Conservation (phyloP, 441 rosid genomes). For the Erysimum cheiri region DNA sequence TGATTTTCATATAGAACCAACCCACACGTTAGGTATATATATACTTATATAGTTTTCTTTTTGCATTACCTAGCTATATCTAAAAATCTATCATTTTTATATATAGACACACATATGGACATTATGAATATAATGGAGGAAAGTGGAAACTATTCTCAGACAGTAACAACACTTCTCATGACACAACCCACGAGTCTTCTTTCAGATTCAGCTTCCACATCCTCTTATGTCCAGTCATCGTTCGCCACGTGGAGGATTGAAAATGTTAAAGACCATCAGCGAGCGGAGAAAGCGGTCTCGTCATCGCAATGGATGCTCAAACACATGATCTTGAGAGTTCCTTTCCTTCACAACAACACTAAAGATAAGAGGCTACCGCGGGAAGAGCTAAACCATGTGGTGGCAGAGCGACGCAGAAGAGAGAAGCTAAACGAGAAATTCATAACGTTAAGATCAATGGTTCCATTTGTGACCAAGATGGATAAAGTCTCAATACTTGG, state of each 20-base stretch:
- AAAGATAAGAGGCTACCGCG: slow-evolving; percentile 34
- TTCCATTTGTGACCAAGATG: slow-evolving; percentile 94
- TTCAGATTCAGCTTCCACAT: slow-evolving; percentile 50
- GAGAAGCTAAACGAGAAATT: slow-evolving; percentile 94
- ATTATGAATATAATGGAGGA: slow-evolving; percentile 71
- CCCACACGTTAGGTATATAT: slow-evolving; percentile 28
- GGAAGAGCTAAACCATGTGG: slow-evolving; percentile 82
- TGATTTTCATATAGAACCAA: slow-evolving; percentile 37
- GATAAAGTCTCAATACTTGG: slow-evolving; percentile 95
- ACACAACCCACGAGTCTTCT: slow-evolving; percentile 49
- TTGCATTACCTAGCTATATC: neutral
- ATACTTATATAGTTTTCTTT: neutral
- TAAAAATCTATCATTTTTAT: neutral
- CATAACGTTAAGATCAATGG: slow-evolving; percentile 72
- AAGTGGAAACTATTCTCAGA: slow-evolving; percentile 77
- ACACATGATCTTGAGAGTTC: slow-evolving; percentile 73
- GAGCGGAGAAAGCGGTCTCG: slow-evolving; percentile 40
- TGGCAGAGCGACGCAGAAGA: slow-evolving; percentile 91
- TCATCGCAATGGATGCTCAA: slow-evolving; percentile 85
- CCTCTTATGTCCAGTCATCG: slow-evolving; percentile 60
- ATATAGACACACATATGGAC: slow-evolving; percentile 33
- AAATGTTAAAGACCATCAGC: slow-evolving; percentile 40
- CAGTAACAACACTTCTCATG: slow-evolving; percentile 76
- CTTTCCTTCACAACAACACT: slow-evolving; percentile 62
- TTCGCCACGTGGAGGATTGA: slow-evolving; percentile 66